Conservation (phyloP, 345 rosid species). For the Sonneratia alba region DNA sequence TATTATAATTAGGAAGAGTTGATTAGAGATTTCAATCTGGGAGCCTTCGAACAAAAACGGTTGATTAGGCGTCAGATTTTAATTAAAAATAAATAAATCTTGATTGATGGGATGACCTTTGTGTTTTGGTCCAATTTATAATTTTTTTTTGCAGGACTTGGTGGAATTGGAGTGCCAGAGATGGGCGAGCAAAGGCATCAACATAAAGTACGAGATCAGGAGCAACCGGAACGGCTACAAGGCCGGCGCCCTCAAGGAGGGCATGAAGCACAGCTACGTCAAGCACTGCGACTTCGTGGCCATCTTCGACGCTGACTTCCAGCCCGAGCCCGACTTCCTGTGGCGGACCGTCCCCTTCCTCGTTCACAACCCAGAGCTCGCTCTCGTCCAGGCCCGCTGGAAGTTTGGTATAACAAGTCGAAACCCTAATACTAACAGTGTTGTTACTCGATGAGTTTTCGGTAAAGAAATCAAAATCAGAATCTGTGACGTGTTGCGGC, state of each 20-base stretch:
- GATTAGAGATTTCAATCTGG: too few relatives aligned
- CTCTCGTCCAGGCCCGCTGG: conserved; percentile 90
- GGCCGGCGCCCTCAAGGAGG: conserved; percentile 72
- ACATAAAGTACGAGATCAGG: conserved; percentile 54
- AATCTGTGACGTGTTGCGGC: too few relatives aligned
- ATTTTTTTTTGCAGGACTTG: conserved; percentile 28
- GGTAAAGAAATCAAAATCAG: neutral
- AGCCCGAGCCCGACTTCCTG: conserved; percentile 72
- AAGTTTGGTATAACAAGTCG: conserved; percentile 43
- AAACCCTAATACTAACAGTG: too few relatives aligned
- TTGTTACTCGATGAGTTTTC: neutral
- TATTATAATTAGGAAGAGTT: too few relatives aligned
- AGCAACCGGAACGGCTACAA: conserved; percentile 65
- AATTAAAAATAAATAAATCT: too few relatives aligned
- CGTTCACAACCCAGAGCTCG: conserved; percentile 53
- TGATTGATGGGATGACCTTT: neutral
- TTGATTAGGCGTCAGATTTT: too few relatives aligned
- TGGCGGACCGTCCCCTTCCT: conserved; percentile 69
- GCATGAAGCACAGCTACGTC: conserved; percentile 72
- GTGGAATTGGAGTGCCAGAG: conserved; percentile 65
- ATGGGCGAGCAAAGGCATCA: conserved; percentile 70
- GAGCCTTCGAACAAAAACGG: too few relatives aligned
- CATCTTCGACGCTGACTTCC: conserved; percentile 89
- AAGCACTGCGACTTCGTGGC: conserved; percentile 63
- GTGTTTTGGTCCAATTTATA: neutral